Conservation (phyloP, 1,284 basidiomycete genomes). For the Leccinum fallax region DNA sequence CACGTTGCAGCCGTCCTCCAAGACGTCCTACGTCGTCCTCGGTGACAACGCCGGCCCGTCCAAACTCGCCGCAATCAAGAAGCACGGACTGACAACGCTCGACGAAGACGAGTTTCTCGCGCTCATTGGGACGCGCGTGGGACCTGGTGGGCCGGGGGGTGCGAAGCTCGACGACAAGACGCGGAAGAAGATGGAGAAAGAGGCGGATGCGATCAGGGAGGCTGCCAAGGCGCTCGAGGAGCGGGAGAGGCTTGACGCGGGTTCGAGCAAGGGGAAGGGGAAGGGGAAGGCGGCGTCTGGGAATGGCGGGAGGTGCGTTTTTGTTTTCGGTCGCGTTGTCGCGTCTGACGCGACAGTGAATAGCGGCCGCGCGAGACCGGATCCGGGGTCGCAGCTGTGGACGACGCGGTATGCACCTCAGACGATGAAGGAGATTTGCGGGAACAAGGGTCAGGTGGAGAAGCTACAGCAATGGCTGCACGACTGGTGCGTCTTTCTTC, state of each 20-base stretch:
- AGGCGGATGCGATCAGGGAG: conserved; percentile 71
- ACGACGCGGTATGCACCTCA: conserved; percentile 94
- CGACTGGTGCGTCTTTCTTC: conserved; percentile 71
- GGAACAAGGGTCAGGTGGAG: conserved; percentile 91
- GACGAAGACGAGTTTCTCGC: conserved; percentile 89
- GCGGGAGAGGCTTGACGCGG: conserved; percentile 54
- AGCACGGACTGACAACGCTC: conserved; percentile 75
- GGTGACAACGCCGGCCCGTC: conserved; percentile 88
- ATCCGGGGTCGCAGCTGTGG: conserved; percentile 80
- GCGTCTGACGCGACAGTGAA: not conserved
- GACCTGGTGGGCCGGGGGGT: conserved; percentile 38
- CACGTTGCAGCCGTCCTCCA: conserved; percentile 85
- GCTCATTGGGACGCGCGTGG: conserved; percentile 71
- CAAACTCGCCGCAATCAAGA: conserved; percentile 86
- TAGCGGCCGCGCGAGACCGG: conserved; percentile 34
- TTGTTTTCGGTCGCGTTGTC: not conserved
- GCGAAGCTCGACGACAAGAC: conserved; percentile 74
- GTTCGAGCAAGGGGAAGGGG: conserved; percentile 8
- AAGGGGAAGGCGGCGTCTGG: not conserved
- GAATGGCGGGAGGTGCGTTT: not conserved
- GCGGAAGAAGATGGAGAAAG: conserved; percentile 81
- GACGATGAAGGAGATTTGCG: conserved; percentile 88
- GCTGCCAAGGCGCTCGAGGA: conserved; percentile 79
- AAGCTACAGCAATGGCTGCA: conserved; percentile 87
- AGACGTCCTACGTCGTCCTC: conserved; percentile 89